Conservation (phyloP, 192 early-diverging fungal genomes). For the Chytriomyces confervae region DNA sequence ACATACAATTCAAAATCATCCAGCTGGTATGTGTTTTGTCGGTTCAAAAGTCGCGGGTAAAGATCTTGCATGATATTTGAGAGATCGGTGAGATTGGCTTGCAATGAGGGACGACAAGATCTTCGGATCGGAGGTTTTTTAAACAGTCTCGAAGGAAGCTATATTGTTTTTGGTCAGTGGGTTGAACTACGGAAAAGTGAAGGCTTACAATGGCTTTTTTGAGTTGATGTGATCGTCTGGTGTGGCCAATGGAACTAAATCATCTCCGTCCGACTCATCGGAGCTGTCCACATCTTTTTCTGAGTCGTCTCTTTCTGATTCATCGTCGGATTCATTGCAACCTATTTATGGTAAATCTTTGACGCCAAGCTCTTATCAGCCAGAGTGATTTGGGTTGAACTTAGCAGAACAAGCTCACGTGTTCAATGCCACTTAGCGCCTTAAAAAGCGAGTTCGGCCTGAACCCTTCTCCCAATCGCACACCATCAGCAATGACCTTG, state of each 20-base stretch:
- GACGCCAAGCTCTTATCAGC: no score
- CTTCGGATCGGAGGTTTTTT: conserved; percentile 8
- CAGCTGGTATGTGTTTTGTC: conserved; percentile 23
- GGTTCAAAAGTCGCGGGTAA: not conserved
- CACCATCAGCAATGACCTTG: no score
- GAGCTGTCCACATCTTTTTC: no score
- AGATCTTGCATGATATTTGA: conserved; percentile 6
- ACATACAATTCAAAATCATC: conserved; percentile 27
- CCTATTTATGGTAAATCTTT: no score
- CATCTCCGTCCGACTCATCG: not conserved
- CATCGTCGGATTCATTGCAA: not conserved
- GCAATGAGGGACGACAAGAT: conserved; percentile 10
- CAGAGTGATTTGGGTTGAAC: no score
- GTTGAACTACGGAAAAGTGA: not conserved
- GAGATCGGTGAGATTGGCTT: conserved; percentile 3
- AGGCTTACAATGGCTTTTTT: conserved; percentile 19
- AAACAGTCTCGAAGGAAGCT: conserved; percentile 30
- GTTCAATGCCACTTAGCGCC: no score
- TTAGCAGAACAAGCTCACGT: no score
- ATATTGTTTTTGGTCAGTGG: not conserved
- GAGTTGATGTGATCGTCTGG: conserved; percentile 1
- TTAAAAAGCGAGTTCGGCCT: no score
- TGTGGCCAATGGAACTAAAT: conserved; percentile 10
- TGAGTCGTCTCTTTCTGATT: not conserved
- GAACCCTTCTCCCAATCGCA: no score